Base-by-base conservation (phyloP, 257 asterid species). In the Knoxia roxburghii region DNA sequence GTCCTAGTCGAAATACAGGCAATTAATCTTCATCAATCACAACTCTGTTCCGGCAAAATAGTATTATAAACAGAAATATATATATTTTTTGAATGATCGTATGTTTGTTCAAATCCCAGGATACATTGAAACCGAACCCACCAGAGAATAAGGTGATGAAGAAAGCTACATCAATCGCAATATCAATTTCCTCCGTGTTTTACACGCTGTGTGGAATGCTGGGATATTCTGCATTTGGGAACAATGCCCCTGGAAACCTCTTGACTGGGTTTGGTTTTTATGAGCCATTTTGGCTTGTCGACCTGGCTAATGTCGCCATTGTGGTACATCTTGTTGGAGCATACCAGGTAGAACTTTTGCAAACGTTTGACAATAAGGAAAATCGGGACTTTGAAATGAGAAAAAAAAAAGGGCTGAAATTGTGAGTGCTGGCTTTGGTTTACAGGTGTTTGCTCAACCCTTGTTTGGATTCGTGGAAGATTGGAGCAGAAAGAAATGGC, bases 221-320 rank as follows among this genome's bases (percentile, higher is more conserved):
- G 7, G 96, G 96, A 5, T 89, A 89, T 56, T 84, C 86, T 29
- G 95, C 96, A 20, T 87, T 89, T 26, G 96, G 96, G 35, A 73
- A 82, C 76, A 52, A 82, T 6, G 91, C 95, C 12, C 93, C 93
- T 11, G 96, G 96, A 27, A 89, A 89, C 72, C 83, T 89, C 45
- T 74, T 89, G 35, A 87, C 93, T 17, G 95, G 93, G 1, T 87
- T 82, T 43, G 95, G 91, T n/a, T 89, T 89, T 80, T 87, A 69
- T 9, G 95, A 89, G 15, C 93, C 96, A 0, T 84, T 76, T 40
- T 89, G 95, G 96, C 82, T 89, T 5, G 76, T 89, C 4, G 85
- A 70, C 37, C 21, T 83, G 0, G 95, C 91, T 39, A 87, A 89
- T 8, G 23, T 80, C 4, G 85, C 82, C 88, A 89, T 84, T 7